Evolutionary conservation across 2,329 filamentous ascomycete genomes (phyloP).

Genomic region (Colletotrichum somersetense): DNA sequence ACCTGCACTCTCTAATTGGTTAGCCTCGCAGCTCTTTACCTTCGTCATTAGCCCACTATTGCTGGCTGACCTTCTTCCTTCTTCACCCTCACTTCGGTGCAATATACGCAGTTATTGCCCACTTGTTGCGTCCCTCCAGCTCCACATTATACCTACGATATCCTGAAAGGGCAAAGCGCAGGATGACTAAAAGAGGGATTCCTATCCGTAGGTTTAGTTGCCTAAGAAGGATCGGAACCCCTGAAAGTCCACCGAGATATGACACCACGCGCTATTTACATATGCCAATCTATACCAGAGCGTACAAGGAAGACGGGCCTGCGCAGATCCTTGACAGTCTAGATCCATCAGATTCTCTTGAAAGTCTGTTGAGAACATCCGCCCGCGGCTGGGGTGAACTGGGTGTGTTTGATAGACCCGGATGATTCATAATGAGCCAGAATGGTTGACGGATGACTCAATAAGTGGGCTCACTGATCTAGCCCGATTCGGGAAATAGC

Average conservation of each 20-base stretch:
- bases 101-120: no score
- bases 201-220: not conserved
- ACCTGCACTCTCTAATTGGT: no score
- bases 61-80: no score
- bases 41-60: no score
- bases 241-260: not conserved
- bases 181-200: not conserved
- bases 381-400: no score
- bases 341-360: not conserved
- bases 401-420: not conserved
- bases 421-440: conserved; percentile 10
- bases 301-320: not conserved
- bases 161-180: no score
- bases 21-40: no score
- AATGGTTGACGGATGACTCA: not conserved
- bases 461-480: not conserved
- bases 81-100: no score
- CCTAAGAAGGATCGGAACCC: not conserved
- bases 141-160: not conserved
- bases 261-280: not conserved
- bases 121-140: no score
- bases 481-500: not conserved
- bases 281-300: no score
- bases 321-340: no score
- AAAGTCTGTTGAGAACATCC: not conserved